Percentiles rank a stretch among this genome's conserved stretches.
Conservation (phyloP, 2,329 filamentous ascomycete genomes). For the Beauveria rudraprayagi region DNA sequence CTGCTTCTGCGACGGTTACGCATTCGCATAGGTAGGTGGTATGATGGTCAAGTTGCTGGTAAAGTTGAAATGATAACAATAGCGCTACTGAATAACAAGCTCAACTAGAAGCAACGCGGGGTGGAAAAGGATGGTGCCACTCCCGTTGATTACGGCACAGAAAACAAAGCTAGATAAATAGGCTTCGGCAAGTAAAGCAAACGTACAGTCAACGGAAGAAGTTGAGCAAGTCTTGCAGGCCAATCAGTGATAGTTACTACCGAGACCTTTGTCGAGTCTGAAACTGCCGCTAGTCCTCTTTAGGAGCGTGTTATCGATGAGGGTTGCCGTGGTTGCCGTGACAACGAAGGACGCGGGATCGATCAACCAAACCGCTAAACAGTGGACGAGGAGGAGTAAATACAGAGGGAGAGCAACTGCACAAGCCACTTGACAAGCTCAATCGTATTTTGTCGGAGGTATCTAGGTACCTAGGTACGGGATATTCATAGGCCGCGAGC, state of each 20-base stretch:
- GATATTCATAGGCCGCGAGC: too few relatives aligned
- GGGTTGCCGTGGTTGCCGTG: slow-evolving; percentile 1
- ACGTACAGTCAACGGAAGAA: too few relatives aligned
- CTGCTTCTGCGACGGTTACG: too few relatives aligned
- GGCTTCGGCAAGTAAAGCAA: too few relatives aligned
- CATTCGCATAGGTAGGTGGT: not conserved
- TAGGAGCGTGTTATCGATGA: not conserved
- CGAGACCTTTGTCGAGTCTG: slow-evolving; percentile 1
- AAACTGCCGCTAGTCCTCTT: slow-evolving; percentile 8
- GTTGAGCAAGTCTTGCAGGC: not conserved
- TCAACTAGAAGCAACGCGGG: too few relatives aligned
- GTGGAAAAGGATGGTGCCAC: too few relatives aligned
- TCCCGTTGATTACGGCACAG: too few relatives aligned
- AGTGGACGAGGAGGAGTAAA: not conserved
- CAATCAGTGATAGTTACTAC: not conserved
- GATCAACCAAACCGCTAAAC: slow-evolving; percentile 4
- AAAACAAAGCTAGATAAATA: too few relatives aligned
- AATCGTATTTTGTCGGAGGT: not conserved
- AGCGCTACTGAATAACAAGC: too few relatives aligned
- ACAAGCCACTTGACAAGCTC: not conserved
- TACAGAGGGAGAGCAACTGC: not conserved
- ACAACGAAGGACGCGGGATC: slow-evolving; percentile 5
- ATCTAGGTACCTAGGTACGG: too few relatives aligned
- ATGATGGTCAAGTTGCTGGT: too few relatives aligned
- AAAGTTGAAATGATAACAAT: too few relatives aligned